phyloP scores from a whole-genome alignment of 495 filamentous ascomycete genomes.

The Neurospora cerealis region DNA sequence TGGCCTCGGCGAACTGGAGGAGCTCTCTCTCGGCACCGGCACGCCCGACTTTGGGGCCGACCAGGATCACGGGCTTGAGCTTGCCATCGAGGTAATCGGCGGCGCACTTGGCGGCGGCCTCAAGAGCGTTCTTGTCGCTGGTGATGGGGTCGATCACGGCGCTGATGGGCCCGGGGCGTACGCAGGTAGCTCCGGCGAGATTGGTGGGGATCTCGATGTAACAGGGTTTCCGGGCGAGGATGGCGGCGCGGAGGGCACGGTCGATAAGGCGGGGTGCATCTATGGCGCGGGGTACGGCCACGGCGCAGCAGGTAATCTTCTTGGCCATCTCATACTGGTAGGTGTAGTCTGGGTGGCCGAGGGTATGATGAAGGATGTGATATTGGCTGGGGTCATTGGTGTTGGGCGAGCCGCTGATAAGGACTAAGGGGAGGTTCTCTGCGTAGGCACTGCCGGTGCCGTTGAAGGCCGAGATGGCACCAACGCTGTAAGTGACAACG shows the following conservation, averaged over 20 bases:
- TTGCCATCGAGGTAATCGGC: slow-evolving; percentile 14
- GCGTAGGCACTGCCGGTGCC: slow-evolving; percentile 59
- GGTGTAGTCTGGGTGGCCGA: slow-evolving; percentile 74
- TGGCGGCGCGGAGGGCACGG: slow-evolving; percentile 64
- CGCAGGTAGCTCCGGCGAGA: slow-evolving; percentile 43
- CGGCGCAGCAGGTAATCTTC: slow-evolving; percentile 58
- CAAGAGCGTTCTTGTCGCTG: slow-evolving; percentile 11
- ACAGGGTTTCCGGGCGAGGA: slow-evolving; percentile 57
- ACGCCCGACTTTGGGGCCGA: slow-evolving; percentile 12
- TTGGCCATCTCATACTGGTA: slow-evolving; percentile 49
- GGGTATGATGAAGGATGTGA: slow-evolving; percentile 75
- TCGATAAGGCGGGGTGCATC: slow-evolving; percentile 67
- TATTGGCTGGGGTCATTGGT: slow-evolving; percentile 43
- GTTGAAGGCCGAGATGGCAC: slow-evolving; percentile 62
- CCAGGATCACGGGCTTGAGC: slow-evolving; percentile 16
- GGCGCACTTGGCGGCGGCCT: slow-evolving; percentile 9
- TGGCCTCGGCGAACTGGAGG: slow-evolving; percentile 11
- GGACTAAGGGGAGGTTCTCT: slow-evolving; percentile 64
- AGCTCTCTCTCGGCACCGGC: slow-evolving; percentile 12
- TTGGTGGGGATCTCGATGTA: slow-evolving; percentile 81
- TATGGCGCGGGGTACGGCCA: slow-evolving; percentile 54
- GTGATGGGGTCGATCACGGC: slow-evolving; percentile 10
- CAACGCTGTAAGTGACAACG: slow-evolving; percentile 68
- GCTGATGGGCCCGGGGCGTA: slow-evolving; percentile 13
- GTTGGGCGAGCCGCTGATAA: slow-evolving; percentile 61